phyloP scores from a whole-genome alignment of 441 rosid species.

The Pelargonium cotyledonis region DNA sequence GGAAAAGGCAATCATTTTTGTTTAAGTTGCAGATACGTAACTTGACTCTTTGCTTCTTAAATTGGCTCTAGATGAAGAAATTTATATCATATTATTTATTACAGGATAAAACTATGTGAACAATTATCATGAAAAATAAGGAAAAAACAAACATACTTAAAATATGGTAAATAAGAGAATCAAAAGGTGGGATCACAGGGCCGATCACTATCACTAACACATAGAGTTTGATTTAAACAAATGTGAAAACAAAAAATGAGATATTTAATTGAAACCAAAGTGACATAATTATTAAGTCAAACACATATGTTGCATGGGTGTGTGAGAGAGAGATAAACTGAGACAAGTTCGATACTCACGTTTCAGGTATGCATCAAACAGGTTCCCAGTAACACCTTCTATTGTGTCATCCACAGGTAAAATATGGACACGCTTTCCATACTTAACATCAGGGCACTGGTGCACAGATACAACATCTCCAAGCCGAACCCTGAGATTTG shows the following conservation, averaged over 20 bases:
- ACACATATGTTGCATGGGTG: not conserved
- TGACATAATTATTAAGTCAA: not conserved
- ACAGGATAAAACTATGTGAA: not conserved
- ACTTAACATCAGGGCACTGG: conserved; percentile 49
- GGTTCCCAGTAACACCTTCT: conserved; percentile 44
- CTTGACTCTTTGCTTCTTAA: not conserved
- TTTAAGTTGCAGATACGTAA: not conserved
- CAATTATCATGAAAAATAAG: too few relatives aligned
- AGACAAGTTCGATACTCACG: conserved; percentile 29
- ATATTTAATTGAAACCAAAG: not conserved
- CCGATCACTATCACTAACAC: too few relatives aligned
- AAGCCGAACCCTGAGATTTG: conserved; percentile 44
- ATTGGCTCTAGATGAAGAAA: not conserved
- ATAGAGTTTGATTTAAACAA: too few relatives aligned
- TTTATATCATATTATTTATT: too few relatives aligned
- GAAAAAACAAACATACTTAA: too few relatives aligned
- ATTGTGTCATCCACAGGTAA: conserved; percentile 48
- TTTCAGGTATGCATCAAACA: conserved; percentile 46
- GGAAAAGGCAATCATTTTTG: not conserved
- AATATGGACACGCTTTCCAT: conserved; percentile 47
- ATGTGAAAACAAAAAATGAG: too few relatives aligned
- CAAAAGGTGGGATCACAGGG: too few relatives aligned
- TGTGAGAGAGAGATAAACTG: too few relatives aligned
- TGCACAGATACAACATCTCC: conserved; percentile 50
- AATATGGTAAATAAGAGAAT: too few relatives aligned